Evolutionary conservation across 2,329 filamentous ascomycete genomes (phyloP).

Genomic region (Microcyclosporella mali): DNA sequence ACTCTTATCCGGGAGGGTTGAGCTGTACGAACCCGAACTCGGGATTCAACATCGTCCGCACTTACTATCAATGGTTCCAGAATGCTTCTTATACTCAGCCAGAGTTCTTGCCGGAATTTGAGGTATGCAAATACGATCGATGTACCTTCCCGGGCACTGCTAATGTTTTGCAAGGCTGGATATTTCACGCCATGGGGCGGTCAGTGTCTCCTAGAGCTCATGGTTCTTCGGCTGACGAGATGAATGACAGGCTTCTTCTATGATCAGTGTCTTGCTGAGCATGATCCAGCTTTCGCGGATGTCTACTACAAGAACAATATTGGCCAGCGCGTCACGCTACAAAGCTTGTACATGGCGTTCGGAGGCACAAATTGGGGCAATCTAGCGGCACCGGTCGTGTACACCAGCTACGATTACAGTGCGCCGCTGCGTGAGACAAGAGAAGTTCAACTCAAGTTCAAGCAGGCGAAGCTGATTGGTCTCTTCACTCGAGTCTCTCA

Average conservation of each 20-base stretch:
- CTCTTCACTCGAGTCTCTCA: constrained; percentile 55
- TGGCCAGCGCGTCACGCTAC: constrained; percentile 53
- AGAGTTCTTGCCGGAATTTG: constrained; percentile 53
- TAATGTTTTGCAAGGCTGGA: constrained; percentile 36
- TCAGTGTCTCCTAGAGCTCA: not conserved
- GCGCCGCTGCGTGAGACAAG: constrained; percentile 57
- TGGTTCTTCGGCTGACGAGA: not conserved
- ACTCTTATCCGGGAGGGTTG: constrained; percentile 53
- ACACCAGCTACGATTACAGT: constrained; percentile 59
- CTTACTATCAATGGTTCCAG: constrained; percentile 41
- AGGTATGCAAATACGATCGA: constrained; percentile 22
- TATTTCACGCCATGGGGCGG: constrained; percentile 58
- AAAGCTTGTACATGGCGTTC: constrained; percentile 60
- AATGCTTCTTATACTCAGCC: constrained; percentile 41
- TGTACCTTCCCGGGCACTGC: no score
- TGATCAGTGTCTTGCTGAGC: constrained; percentile 45
- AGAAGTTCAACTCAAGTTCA: constrained; percentile 54
- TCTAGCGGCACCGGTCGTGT: constrained; percentile 30
- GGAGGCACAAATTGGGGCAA: constrained; percentile 44
- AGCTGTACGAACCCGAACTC: constrained; percentile 57
- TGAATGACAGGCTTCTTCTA: constrained; percentile 22
- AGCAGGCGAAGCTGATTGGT: constrained; percentile 57
- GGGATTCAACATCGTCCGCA: constrained; percentile 44
- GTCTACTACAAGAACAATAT: constrained; percentile 60
- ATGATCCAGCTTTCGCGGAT: constrained; percentile 50